phyloP scores from a whole-genome alignment of 1,284 basidiomycete species.

The Rhodotorula sp. region DNA sequence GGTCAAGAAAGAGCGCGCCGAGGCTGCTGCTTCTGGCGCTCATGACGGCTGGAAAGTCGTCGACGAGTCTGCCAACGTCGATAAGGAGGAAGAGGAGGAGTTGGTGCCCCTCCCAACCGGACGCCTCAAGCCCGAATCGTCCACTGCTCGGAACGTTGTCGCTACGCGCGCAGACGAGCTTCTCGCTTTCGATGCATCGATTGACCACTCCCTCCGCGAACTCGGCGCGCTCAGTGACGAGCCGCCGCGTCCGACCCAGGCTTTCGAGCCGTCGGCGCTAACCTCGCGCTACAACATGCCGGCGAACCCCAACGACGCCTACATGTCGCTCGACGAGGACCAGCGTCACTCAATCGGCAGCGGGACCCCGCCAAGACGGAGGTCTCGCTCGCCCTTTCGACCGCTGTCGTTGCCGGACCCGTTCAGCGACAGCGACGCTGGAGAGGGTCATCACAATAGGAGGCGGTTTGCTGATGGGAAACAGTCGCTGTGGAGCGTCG shows the following conservation, averaged over 20 bases:
- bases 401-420: conserved; percentile 18
- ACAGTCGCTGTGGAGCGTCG: not conserved
- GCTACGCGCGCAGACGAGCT: conserved; percentile 1
- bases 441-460: not conserved
- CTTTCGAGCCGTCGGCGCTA: conserved; percentile 19
- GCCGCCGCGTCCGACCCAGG: conserved; percentile 28
- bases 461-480: no score
- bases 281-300: conserved; percentile 2
- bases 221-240: not conserved
- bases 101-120: conserved; percentile 21
- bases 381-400: conserved; percentile 11
- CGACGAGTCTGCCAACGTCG: not conserved
- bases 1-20: conserved; percentile 20
- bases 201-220: not conserved
- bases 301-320: not conserved
- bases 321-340: not conserved
- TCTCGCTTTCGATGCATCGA: conserved; percentile 1
- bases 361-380: not conserved
- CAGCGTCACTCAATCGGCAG: not conserved
- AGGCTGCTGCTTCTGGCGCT: not conserved
- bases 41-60: not conserved
- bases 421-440: not conserved
- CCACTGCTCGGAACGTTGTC: not conserved
- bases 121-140: conserved; percentile 13
- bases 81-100: not conserved